A percentile compares a stretch with the other conserved stretches of the same genome.
These are phyloP conservation scores for Xylaria curta DNA, from an alignment of 495 filamentous ascomycete genomes.

Conservation along the genomic window DNA sequence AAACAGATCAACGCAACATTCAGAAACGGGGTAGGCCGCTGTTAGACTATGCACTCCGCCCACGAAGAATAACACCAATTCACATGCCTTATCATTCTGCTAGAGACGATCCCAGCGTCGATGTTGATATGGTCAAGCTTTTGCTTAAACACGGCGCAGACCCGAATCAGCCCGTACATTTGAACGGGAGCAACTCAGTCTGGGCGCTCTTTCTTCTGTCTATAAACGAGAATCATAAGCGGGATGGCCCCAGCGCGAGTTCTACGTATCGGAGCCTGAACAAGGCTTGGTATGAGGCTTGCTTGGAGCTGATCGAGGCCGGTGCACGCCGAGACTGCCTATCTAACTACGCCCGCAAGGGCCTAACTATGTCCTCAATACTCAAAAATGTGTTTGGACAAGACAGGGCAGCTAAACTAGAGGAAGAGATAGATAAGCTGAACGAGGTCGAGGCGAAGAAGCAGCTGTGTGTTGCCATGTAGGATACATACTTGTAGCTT, in stretches of 20 bases:
- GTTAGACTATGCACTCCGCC: slow-evolving; percentile 14
- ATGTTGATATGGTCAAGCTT: slow-evolving; percentile 1
- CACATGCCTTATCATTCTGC: background rate
- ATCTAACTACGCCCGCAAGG: background rate
- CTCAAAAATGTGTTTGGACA: background rate
- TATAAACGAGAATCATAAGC: background rate
- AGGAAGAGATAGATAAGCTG: background rate
- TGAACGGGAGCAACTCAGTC: background rate
- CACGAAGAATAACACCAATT: background rate
- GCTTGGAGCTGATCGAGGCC: background rate
- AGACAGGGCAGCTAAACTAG: background rate
- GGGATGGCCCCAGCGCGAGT: background rate
- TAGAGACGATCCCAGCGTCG: background rate
- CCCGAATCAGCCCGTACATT: slow-evolving; percentile 8
- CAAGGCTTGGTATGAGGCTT: slow-evolving; percentile 9
- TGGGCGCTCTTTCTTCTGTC: slow-evolving; percentile 10
- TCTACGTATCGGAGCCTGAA: background rate
- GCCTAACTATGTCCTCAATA: background rate
- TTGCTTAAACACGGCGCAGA: background rate
- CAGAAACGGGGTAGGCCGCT: slow-evolving; percentile 6
- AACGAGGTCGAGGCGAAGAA: background rate
- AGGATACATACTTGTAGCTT: background rate
- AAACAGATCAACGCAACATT: background rate
- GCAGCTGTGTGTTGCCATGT: background rate
- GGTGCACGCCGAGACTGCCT: slow-evolving; percentile 2